Evolutionary conservation across 305 asterid genomes (phyloP), one percentile per base, ranked within the genome.

Genomic region (Plantago coronopus): DNA sequence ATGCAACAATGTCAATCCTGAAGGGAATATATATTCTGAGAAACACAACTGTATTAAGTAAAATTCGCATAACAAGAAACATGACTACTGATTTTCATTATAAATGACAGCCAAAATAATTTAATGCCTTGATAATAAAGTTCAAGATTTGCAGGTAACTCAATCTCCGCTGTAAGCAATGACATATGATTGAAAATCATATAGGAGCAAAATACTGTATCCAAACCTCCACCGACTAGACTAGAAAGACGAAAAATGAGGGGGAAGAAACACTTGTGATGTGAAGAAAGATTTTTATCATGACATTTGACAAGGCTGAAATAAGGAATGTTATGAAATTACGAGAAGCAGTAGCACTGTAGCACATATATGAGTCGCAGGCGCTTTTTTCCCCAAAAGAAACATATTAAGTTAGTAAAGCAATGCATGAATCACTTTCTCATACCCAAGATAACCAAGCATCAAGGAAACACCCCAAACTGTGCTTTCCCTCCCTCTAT

Each of bases 401-500:
- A 65, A 5, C 14, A 31, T 2, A 47, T 48, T 64, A 45, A 55
- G 57, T 65, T 64, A 20, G 29, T 47, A 67, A 54, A 15, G 38
- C 55, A 38, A 55, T 38, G 53, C 49, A 25, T 56, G 46, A 73
- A 58, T 44, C 27, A 47, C 48, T 66, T 71, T 66, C 44, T 27
- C 87, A 64, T 94, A 94, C 99, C 99, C 99, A 62, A 94, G 85
- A 87, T 94, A 94, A 67, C 99, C 97, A 66, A 86, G 51, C 97
- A 94, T 89, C 81, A 94, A 78, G 70, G 95, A 85, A 72, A 94
- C 96, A 73, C 99, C 99, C 99, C 97, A 94, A 61, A 85, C 86
- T 23, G 97, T 94, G 85, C 89, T 93, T 72, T 89, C 97, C 73
- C 91, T 78, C 76, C 95, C 99, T 65, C 72, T 79, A 78, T 38